phyloP scores from a whole-genome alignment of 176 grass and related monocot species.

The Aegilops umbellulata region DNA sequence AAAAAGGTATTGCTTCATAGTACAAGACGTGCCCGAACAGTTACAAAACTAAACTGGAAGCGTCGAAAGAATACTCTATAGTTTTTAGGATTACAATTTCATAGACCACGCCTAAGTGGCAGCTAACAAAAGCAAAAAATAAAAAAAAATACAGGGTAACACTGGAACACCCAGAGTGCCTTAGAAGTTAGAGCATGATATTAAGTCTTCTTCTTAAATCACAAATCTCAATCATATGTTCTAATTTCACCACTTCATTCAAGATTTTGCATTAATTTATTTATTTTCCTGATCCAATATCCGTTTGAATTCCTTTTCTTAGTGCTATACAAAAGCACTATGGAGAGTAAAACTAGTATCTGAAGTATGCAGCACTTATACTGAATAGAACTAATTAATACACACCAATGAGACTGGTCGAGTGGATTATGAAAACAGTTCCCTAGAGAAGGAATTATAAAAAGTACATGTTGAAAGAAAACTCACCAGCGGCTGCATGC shows the following conservation, averaged over 20 bases:
- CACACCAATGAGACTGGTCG: not conserved
- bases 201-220: conserved; percentile 4
- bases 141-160: not conserved
- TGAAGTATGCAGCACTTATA: not conserved
- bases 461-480: not conserved
- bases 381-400: not conserved
- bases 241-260: not conserved
- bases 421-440: not conserved
- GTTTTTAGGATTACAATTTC: not conserved
- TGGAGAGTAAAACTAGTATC: not conserved
- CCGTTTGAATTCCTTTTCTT: not conserved
- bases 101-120: not conserved
- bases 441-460: not conserved
- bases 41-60: not conserved
- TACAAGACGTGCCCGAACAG: not conserved
- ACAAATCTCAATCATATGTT: not conserved
- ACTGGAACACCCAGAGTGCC: not conserved
- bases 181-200: not conserved
- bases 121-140: not conserved
- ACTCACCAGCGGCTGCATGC: conserved; percentile 96
- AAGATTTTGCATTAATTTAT: not conserved
- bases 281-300: not conserved
- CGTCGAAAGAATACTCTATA: not conserved
- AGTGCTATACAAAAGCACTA: not conserved
- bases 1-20: not conserved